Conservation (phyloP, 2,329 filamentous ascomycete species). For the Mycosphaerella sp. region DNA sequence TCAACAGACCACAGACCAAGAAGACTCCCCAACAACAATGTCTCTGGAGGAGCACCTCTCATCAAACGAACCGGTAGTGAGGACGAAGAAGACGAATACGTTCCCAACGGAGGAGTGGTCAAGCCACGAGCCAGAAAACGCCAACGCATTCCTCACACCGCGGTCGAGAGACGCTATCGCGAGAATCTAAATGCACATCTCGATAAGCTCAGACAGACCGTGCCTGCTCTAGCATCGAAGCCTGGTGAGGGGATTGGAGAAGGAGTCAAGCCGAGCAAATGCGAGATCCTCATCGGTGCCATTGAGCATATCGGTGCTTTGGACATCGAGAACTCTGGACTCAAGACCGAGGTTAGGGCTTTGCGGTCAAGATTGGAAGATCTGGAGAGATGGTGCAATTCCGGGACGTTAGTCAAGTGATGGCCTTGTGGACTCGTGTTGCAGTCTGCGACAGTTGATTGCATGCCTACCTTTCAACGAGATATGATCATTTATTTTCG, state of each 20-base stretch:
- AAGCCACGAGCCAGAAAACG: constrained; percentile 29
- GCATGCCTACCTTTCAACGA: background rate
- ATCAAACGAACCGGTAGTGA: constrained; percentile 26
- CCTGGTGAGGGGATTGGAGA: constrained; percentile 19
- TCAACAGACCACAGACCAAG: constrained; percentile 15
- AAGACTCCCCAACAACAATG: constrained; percentile 7
- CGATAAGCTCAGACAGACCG: constrained; percentile 30
- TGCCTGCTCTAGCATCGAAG: constrained; percentile 28
- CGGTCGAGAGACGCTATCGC: constrained; percentile 33
- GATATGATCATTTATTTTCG: background rate
- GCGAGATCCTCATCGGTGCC: constrained; percentile 32
- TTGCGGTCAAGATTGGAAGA: constrained; percentile 27
- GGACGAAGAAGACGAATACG: constrained; percentile 29
- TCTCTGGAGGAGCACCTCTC: constrained; percentile 11
- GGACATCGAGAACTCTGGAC: constrained; percentile 24
- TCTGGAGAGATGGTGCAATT: constrained; percentile 25
- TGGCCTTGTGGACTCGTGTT: background rate
- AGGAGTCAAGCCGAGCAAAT: constrained; percentile 34
- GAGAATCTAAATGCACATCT: constrained; percentile 35
- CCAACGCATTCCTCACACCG: constrained; percentile 34
- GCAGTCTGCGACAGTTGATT: background rate
- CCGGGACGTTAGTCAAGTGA: constrained; percentile 13
- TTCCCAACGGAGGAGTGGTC: constrained; percentile 16
- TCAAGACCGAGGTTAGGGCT: constrained; percentile 26
- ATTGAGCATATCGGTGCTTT: constrained; percentile 32